Evolutionary conservation across 768 basidiomycete species (phyloP).

Genomic region (Strobilomyces dryophilus): DNA sequence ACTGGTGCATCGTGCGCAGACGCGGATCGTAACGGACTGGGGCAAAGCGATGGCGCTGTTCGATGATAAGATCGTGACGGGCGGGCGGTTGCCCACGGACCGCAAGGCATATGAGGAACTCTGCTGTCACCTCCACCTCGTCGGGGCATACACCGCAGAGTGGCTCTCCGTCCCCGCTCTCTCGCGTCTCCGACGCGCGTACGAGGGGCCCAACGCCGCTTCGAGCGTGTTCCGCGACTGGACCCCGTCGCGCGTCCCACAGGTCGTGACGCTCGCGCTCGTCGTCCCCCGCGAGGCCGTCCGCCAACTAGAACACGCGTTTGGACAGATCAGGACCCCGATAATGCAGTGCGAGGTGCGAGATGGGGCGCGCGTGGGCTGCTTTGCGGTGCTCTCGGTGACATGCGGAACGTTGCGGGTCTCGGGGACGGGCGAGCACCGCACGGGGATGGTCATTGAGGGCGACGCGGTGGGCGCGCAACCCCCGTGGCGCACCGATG

Average conservation of each 20-base stretch:
- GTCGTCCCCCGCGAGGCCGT: conserved; percentile 29
- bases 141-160: conserved; percentile 32
- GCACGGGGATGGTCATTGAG: conserved; percentile 9
- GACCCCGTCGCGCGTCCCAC: conserved; percentile 21
- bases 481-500: conserved; percentile 11
- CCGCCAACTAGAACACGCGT: conserved; percentile 8
- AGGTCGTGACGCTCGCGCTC: conserved; percentile 30
- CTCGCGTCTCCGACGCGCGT: not conserved
- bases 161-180: not conserved
- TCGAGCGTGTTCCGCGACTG: conserved; percentile 26
- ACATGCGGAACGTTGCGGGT: conserved; percentile 18
- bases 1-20: conserved; percentile 40
- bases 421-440: conserved; percentile 17
- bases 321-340: conserved; percentile 4
- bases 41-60: conserved; percentile 32
- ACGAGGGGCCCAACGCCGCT: not conserved
- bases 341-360: conserved; percentile 20
- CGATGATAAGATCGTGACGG: conserved; percentile 16
- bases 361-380: not conserved
- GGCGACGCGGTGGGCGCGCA: not conserved
- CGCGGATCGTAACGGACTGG: conserved; percentile 40
- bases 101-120: conserved; percentile 42
- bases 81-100: conserved; percentile 16
- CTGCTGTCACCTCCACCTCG: conserved; percentile 38
- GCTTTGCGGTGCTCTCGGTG: conserved; percentile 17